phyloP scores from a whole-genome alignment of 257 asterid species.

The Galeopsis tetrahit region DNA sequence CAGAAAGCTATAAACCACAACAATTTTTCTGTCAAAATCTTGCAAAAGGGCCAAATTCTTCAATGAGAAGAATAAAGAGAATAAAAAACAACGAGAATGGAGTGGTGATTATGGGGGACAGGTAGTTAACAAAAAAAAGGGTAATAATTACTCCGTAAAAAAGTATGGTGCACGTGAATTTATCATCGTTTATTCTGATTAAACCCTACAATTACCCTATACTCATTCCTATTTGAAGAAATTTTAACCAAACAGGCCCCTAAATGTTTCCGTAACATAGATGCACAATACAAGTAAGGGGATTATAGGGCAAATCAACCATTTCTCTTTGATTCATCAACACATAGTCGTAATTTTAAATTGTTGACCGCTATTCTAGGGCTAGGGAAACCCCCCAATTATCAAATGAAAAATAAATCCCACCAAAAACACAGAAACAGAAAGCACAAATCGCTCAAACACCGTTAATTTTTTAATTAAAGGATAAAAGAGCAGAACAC shows the following conservation, averaged over 20 bases:
- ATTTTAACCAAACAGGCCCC: too few relatives aligned
- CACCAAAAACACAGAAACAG: background rate
- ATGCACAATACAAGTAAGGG: background rate
- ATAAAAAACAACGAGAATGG: too few relatives aligned
- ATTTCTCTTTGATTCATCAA: background rate
- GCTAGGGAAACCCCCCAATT: conserved; percentile 8
- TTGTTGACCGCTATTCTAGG: background rate
- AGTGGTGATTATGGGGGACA: too few relatives aligned
- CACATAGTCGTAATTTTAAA: background rate
- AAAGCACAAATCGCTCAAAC: background rate
- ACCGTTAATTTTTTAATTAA: background rate
- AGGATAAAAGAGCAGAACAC: background rate
- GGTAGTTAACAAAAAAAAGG: too few relatives aligned
- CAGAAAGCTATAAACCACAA: background rate
- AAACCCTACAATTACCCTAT: too few relatives aligned
- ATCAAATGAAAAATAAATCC: background rate
- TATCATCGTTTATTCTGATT: too few relatives aligned
- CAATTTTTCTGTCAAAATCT: background rate
- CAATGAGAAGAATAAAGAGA: too few relatives aligned
- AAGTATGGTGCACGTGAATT: too few relatives aligned
- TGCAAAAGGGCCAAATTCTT: too few relatives aligned
- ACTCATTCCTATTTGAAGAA: too few relatives aligned
- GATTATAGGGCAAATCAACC: background rate
- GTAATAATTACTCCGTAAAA: too few relatives aligned
- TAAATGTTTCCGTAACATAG: too few relatives aligned